These are phyloP conservation scores for Tylopilus felleus DNA, from an alignment of 768 basidiomycete genomes.

Conservation along the genomic window DNA sequence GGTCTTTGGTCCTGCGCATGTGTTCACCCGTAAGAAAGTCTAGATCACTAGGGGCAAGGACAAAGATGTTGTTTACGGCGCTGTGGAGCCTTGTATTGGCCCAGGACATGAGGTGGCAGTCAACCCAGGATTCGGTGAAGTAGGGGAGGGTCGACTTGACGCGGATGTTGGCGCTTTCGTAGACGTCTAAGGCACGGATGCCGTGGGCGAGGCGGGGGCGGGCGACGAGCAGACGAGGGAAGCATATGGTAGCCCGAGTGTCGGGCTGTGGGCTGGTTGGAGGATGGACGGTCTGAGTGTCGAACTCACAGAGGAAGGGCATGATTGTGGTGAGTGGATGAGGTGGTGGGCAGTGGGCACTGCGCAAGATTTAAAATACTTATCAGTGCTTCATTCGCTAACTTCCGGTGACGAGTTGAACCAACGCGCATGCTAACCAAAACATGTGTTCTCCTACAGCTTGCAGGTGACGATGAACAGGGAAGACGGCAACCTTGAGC, in stretches of 20 bases:
- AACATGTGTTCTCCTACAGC: too few relatives aligned
- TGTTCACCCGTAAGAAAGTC: too few relatives aligned
- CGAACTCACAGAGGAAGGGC: conserved; percentile 15
- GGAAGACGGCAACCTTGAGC: too few relatives aligned
- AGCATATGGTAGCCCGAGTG: conserved; percentile 6
- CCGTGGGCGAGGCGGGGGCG: conserved; percentile 20
- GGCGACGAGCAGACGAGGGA: conserved; percentile 13
- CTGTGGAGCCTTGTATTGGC: too few relatives aligned
- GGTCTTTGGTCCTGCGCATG: too few relatives aligned
- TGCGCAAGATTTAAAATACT: too few relatives aligned
- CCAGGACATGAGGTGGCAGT: too few relatives aligned
- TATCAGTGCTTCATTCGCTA: not conserved
- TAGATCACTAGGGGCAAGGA: too few relatives aligned
- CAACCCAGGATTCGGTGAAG: too few relatives aligned
- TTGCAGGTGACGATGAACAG: too few relatives aligned
- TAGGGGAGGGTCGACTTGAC: conserved; percentile 5
- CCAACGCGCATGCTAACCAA: too few relatives aligned
- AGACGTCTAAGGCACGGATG: conserved; percentile 7
- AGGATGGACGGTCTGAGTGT: conserved; percentile 3
- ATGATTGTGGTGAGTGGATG: not conserved
- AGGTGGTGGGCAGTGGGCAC: not conserved
- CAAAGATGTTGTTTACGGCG: too few relatives aligned
- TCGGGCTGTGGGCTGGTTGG: not conserved
- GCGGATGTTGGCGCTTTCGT: conserved; percentile 8
- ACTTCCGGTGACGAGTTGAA: not conserved